Evolutionary conservation across 495 filamentous ascomycete genomes (phyloP), one percentile per base, ranked within the genome.

Genomic region (Annulohypoxylon moriforme): DNA sequence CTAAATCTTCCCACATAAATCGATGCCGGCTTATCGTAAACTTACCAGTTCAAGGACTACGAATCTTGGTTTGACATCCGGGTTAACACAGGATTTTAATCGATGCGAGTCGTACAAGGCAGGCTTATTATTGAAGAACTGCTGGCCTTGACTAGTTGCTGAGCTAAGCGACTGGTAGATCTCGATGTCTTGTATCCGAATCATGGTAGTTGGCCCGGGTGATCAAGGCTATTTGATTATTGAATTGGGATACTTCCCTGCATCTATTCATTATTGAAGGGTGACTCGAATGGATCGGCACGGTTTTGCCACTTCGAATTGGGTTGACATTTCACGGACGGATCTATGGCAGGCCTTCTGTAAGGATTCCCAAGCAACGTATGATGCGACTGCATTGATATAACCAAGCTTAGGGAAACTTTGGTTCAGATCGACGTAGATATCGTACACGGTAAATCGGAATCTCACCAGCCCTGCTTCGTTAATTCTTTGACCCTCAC

Each of bases 401-500:
- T 52, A 73, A 24, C 49, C 38, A 14, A 38, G 49, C 31, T 31
- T 29, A 18, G 49, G 31, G 36, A 13, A 60, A 3, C 18, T 42
- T 36, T 31, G 16, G 56, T 47, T 60, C n/a, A 47, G 46, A 29
- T 44, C 46, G 50, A 59, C 46, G 42, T 36, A 31, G 38, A 38
- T 65, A 70, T 34, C 52, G 56, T 72, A 74, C 62, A 72, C 38
- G 52, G 20, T 24, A 56, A 46, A 57, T 38, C 16, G 3, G 22
- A 22, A 53, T 55, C 18, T 62, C 44, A 95, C 92, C 93, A 92
- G 11, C 92, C 93, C 78, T 93, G 89, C 69, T 79, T 83, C 74
- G 84, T 89, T 82, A 95, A 84, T 76, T 89, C 84, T 74, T 85
- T 84, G 3, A 90, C 90, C 76, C 89, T 84, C 33, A 58, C 65